A percentile compares a stretch with the other conserved stretches of the same genome.
Conservation (phyloP, 2,329 filamentous ascomycete species). For the Fusarium staphyleae region DNA sequence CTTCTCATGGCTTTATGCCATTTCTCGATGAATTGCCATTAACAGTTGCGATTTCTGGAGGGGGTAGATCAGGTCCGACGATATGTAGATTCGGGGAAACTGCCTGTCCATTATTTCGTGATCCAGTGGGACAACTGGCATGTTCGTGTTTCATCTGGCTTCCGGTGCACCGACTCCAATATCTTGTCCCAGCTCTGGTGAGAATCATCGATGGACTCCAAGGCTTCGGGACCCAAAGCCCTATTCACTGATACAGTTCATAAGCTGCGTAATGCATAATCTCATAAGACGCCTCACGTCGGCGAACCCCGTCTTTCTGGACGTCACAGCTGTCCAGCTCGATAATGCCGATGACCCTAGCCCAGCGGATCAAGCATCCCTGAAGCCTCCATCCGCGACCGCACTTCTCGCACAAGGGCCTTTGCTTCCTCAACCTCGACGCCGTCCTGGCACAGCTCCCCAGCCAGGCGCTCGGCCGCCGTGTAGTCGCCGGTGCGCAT, state of each 20-base stretch:
- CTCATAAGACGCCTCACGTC: constrained; percentile 5
- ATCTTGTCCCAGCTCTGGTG: neutral
- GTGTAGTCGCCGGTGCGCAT: constrained; percentile 78
- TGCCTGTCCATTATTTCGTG: neutral
- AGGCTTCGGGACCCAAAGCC: constrained; percentile 2
- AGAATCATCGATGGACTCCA: neutral
- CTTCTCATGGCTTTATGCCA: neutral
- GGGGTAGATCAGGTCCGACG: neutral
- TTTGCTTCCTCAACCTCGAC: constrained; percentile 98
- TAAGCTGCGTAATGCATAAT: constrained; percentile 21
- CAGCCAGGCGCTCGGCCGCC: constrained; percentile 80
- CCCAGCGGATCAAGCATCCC: constrained; percentile 42
- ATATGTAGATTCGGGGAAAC: constrained; percentile 10
- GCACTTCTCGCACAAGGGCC: constrained; percentile 84
- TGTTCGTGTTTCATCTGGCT: neutral
- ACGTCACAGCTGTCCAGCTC: constrained; percentile 14
- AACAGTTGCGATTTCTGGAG: neutral
- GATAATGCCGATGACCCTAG: constrained; percentile 25
- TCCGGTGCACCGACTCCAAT: neutral
- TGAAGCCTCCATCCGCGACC: constrained; percentile 72
- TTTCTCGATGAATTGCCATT: neutral
- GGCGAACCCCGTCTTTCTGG: neutral
- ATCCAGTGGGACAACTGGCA: neutral
- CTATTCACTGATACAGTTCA: constrained; percentile 16
- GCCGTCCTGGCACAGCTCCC: constrained; percentile 93